Evolutionary conservation across 495 filamentous ascomycete species (phyloP).

Genomic region (Rhypophila decipiens): DNA sequence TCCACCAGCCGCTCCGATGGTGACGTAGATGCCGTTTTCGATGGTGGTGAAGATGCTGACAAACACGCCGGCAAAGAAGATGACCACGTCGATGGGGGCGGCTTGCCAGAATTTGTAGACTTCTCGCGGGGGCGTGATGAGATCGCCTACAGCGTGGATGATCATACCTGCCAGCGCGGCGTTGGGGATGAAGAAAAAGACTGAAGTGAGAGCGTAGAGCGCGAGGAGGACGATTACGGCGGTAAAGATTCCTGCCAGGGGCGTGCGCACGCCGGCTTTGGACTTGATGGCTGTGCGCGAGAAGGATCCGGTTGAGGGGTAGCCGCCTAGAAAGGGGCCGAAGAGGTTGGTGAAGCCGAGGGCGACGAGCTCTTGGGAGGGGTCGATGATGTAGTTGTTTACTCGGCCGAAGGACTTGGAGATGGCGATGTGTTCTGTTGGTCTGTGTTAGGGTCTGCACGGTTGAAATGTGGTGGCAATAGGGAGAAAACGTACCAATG

Average conservation of each 20-base stretch:
- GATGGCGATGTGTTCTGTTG: slow-evolving; percentile 52
- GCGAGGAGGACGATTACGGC: slow-evolving; percentile 47
- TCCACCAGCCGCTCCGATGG: slow-evolving; percentile 34
- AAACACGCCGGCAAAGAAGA: slow-evolving; percentile 48
- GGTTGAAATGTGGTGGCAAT: no score
- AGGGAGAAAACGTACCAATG: no score
- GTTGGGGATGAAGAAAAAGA: slow-evolving; percentile 47
- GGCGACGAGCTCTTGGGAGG: slow-evolving; percentile 49
- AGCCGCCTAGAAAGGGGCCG: slow-evolving; percentile 47
- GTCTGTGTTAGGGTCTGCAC: no score
- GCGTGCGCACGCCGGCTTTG: slow-evolving; percentile 46
- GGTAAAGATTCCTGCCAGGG: slow-evolving; percentile 46
- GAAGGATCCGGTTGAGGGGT: slow-evolving; percentile 50
- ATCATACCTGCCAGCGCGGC: slow-evolving; percentile 41
- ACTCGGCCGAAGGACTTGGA: slow-evolving; percentile 49
- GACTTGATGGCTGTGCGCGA: slow-evolving; percentile 45
- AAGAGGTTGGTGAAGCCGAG: slow-evolving; percentile 48
- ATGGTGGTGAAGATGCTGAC: slow-evolving; percentile 46
- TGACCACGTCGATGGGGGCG: slow-evolving; percentile 43
- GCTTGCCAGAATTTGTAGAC: slow-evolving; percentile 48
- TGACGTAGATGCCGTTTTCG: slow-evolving; percentile 48
- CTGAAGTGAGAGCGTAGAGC: slow-evolving; percentile 44
- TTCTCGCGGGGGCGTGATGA: slow-evolving; percentile 41
- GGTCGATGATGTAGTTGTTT: slow-evolving; percentile 50
- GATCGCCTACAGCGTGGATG: slow-evolving; percentile 48